phyloP scores from a whole-genome alignment of 148 eudicot species.

The Vaccinium macrocarpon region DNA sequence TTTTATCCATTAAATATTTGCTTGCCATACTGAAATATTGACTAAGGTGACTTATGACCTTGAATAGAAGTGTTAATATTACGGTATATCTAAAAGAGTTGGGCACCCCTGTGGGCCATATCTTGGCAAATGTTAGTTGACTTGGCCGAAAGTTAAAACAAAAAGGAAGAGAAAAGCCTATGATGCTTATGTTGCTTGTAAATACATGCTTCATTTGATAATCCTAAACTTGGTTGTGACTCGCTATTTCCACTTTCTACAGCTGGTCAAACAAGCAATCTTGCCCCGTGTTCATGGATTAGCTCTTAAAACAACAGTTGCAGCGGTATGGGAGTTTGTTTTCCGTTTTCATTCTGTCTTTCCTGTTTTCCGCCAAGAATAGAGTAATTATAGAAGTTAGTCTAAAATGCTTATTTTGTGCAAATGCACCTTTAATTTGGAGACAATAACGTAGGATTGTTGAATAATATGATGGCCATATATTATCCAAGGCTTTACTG shows the following conservation, averaged over 20 bases:
- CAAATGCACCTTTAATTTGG: not conserved
- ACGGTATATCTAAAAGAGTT: not conserved
- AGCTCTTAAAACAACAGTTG: conserved; percentile 96
- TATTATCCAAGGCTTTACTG: not conserved
- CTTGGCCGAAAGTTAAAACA: not conserved
- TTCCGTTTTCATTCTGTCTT: not conserved
- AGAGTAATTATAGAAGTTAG: not conserved
- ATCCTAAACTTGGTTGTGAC: conserved; percentile 2
- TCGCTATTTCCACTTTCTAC: conserved; percentile 25
- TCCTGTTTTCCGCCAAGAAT: not conserved
- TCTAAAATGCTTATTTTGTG: not conserved
- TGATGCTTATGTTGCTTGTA: not conserved
- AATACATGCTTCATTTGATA: not conserved
- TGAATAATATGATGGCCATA: not conserved
- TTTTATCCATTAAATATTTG: not conserved
- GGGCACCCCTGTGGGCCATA: not conserved
- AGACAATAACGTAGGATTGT: not conserved
- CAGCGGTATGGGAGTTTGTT: conserved; percentile 64
- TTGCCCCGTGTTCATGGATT: conserved; percentile 88
- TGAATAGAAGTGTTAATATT: not conserved
- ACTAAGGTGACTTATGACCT: not conserved
- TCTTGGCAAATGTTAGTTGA: not conserved
- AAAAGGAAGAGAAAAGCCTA: too few species aligned
- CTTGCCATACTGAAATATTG: not conserved
- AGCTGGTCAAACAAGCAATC: conserved; percentile 82